Evolutionary conservation across 1,139 yeast genomes (phyloP).

Genomic region (Hanseniaspora gamundiae): DNA sequence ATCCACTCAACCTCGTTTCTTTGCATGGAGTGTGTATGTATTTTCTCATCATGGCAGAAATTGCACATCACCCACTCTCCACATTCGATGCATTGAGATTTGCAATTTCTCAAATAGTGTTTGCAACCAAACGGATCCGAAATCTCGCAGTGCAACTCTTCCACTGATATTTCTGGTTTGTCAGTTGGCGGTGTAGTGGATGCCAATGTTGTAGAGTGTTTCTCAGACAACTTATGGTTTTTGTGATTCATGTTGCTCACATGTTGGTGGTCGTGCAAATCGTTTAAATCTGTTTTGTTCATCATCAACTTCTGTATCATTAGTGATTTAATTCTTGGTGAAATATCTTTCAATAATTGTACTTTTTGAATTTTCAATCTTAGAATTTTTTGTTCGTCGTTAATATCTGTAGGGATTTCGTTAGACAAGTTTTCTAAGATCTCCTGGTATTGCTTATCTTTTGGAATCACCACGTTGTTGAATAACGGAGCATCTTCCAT

Average conservation of each 20-base stretch:
- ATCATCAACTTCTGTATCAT: slow-evolving; percentile 68
- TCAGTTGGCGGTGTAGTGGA: slow-evolving; percentile 9
- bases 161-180: not conserved
- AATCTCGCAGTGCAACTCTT: slow-evolving; percentile 17
- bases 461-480: slow-evolving; percentile 13
- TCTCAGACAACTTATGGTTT: slow-evolving; percentile 8
- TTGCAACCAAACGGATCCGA: slow-evolving; percentile 53
- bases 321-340: slow-evolving; percentile 11
- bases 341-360: slow-evolving; percentile 8
- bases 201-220: not conserved
- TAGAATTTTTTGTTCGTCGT: slow-evolving; percentile 9
- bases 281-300: slow-evolving; percentile 26
- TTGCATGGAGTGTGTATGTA: slow-evolving; percentile 47
- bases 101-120: slow-evolving; percentile 78
- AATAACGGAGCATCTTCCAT: slow-evolving; percentile 5
- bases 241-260: not conserved
- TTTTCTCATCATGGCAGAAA: slow-evolving; percentile 66
- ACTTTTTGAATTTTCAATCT: slow-evolving; percentile 13
- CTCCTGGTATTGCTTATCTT: slow-evolving; percentile 11
- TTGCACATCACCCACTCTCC: slow-evolving; percentile 69
- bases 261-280: not conserved
- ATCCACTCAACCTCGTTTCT: slow-evolving; percentile 55
- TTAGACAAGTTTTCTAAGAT: not conserved
- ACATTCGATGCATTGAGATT: slow-evolving; percentile 70
- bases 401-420: not conserved